Evolutionary conservation across 2,329 filamentous ascomycete genomes (phyloP), one percentile per base, ranked within the genome.

Genomic region (Colletotrichum lindemuthianum): DNA sequence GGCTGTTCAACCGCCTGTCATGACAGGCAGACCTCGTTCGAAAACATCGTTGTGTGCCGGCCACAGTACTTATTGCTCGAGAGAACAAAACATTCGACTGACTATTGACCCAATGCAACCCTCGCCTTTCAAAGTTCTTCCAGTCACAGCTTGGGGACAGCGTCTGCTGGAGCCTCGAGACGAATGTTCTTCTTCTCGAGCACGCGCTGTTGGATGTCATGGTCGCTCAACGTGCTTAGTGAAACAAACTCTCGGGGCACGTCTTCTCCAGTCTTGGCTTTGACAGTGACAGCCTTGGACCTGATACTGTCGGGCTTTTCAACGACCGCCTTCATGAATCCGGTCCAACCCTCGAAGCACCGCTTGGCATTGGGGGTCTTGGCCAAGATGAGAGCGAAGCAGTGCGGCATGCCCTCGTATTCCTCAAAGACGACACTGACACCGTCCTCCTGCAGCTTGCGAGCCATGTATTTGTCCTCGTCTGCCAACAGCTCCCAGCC

Each of bases 331-430:
- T 68, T 76, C 32, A 88, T 83, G 67, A 92, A 93, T 2, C 73
- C 75, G 0, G 84, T 77, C 84, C 88, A 87, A 3, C 79, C 77
- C 12, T 81, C 74, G 61, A 87, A 83, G 70, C 87, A 90, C 51
- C 83, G 80, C 68, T 72, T 77, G 3, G 83, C 77, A 36, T 77
- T 81, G 1, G 79, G 72, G 2, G 82, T 73, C 5, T 77, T 75
- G 2, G 81, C 75, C 59, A 92, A 76, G 1, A 92, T 67, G 67
- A 88, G 70, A 1, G 84, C 86, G 72, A 92, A 95, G 69, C 86
- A 88, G 76, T 94, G 92, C 58, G 92, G 91, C 92, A 95, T 95
- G 3, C 87, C 90, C 74, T 93, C 89, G 73, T 88, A 96, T 76
- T 92, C 86, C 73, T 92, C 87, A 70, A 88, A 90, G 4, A 86